A percentile compares a stretch with the other conserved stretches of the same genome.
These are phyloP conservation scores for Fusarium sp. DNA, from an alignment of 2,329 filamentous ascomycete genomes.

Conservation along the genomic window DNA sequence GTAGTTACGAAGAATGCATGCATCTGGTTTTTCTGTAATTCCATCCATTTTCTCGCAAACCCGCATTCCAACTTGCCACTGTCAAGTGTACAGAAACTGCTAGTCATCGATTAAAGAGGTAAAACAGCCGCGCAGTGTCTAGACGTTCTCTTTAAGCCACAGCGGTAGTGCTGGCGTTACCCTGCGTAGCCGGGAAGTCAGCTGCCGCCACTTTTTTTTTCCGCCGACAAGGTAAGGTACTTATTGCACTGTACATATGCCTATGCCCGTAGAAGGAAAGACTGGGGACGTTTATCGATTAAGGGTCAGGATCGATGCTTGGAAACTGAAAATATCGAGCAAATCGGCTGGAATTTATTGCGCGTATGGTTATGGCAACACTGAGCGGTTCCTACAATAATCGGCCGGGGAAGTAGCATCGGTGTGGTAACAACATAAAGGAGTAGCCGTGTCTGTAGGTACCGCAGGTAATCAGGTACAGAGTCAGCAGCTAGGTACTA, in stretches of 20 bases:
- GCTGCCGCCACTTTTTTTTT: neutral
- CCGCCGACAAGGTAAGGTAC: neutral
- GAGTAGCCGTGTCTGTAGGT: neutral
- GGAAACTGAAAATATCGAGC: neutral
- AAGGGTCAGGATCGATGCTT: neutral
- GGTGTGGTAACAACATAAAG: neutral
- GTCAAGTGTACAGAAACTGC: neutral
- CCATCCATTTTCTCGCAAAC: too few relatives aligned
- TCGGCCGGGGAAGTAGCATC: neutral
- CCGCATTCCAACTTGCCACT: neutral
- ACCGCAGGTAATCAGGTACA: neutral
- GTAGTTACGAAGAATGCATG: neutral
- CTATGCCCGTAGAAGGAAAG: neutral
- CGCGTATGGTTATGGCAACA: neutral
- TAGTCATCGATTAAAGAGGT: neutral
- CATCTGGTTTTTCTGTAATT: neutral
- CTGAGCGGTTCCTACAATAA: neutral
- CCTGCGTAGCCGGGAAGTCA: neutral
- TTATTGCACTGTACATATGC: neutral
- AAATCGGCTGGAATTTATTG: neutral
- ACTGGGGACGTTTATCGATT: neutral
- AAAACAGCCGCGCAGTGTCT: neutral
- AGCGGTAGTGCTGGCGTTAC: neutral
- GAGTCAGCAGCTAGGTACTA: neutral
- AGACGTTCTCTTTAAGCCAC: neutral